Evolutionary conservation across 2,329 filamentous ascomycete species (phyloP), one percentile per base, ranked within the genome.

Genomic region (Chrysoporthe austroafricana): DNA sequence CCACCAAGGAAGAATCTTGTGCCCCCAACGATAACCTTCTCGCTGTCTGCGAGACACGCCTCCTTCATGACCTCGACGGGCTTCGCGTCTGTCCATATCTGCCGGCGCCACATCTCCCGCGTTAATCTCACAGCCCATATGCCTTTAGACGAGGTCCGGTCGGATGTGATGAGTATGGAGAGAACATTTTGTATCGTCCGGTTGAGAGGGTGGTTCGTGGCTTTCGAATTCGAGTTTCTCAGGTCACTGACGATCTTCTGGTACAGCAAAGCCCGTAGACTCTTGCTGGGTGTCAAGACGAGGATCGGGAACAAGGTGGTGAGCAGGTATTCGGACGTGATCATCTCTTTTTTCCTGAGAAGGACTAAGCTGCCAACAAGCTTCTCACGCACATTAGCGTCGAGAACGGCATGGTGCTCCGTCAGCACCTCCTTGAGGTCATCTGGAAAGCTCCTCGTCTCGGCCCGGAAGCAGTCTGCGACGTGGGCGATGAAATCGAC

Each of bases 21-120:
- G 57, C 93, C 94, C 18, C 94, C 93, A 6, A 91, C 84, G 36
- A 96, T 88, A 3, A 98, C 94, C 81, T 99, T 99, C 74, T 96
- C 93, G 73, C 97, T 97, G 63, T 97, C 91, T 3, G 93, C 89
- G 66, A 99, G 81, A 65, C 91, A 90, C 0, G 95, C 94, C 79
- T 97, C 92, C 80, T 97, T 97, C 94, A 99, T 98, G 72, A 98
- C 92, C 75, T 97, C 94, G n/a, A 98, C 96, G 0, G 95, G 90
- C 77, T 94, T 96, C 1, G 94, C 88, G 74, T 99, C 96, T 11
- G 92, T 93, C 96, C 96, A 99, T 71, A 98, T 90, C 74, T 97
- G 94, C 59, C 95, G 88, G 80, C 94, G 97, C 96, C 96, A 99
- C 75, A 99, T 83, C 81, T 99, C 96, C 70, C 95, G 87, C 4